These are phyloP conservation scores for Cladosporium phlei DNA, from an alignment of 2,329 filamentous ascomycete species.

Conservation along the genomic window DNA sequence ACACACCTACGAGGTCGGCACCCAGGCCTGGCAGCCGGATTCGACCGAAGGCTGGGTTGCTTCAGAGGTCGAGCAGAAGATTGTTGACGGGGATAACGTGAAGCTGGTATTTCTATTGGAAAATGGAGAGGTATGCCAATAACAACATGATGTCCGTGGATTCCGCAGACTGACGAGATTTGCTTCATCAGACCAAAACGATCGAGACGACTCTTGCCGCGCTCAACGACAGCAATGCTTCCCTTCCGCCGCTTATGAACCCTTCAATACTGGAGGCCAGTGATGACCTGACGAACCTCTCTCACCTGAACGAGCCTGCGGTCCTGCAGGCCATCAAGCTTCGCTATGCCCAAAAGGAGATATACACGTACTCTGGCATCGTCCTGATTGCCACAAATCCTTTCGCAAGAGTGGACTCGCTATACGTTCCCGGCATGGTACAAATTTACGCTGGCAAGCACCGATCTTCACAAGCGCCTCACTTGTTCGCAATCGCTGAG, in stretches of 20 bases:
- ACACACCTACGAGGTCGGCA: conserved; percentile 92
- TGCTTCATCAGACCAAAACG: conserved; percentile 62
- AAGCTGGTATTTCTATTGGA: conserved; percentile 82
- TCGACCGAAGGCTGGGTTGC: conserved; percentile 93
- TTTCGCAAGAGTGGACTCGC: conserved; percentile 92
- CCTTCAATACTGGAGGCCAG: conserved; percentile 96
- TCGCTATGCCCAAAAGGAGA: conserved; percentile 96
- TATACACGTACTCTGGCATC: conserved; percentile 99
- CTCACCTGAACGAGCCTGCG: conserved; percentile 96
- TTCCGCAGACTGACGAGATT: conserved; percentile 10
- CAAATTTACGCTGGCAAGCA: conserved; percentile 98
- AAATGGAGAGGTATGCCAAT: conserved; percentile 73
- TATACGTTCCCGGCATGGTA: conserved; percentile 99
- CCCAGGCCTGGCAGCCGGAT: conserved; percentile 97
- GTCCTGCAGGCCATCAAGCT: conserved; percentile 96
- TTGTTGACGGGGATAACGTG: conserved; percentile 77
- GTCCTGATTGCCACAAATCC: conserved; percentile 98
- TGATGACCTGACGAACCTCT: conserved; percentile 94
- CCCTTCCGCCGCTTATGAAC: conserved; percentile 92
- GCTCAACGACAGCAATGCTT: conserved; percentile 70
- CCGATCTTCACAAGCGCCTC: conserved; percentile 90
- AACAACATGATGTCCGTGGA: background rate
- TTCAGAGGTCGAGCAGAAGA: conserved; percentile 87
- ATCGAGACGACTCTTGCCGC: conserved; percentile 72
- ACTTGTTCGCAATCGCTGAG: conserved; percentile 97